Evolutionary conservation across 306 rosid species (phyloP).

Genomic region (Albizia julibrissin): DNA sequence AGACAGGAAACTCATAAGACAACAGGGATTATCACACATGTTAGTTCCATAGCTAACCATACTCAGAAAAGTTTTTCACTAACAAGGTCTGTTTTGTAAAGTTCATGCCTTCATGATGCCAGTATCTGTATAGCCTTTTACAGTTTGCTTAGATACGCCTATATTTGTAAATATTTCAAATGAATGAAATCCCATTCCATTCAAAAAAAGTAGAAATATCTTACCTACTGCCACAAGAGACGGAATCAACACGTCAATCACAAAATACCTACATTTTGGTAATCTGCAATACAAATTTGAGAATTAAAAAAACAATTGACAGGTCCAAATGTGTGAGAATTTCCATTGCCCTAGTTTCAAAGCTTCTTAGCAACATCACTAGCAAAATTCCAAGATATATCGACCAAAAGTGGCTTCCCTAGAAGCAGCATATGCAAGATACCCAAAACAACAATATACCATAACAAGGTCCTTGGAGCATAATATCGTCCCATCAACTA

Average conservation of each 20-base stretch:
- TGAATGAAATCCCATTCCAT: too few relatives aligned
- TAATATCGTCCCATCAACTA: background rate
- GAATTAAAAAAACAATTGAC: background rate
- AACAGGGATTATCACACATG: too few relatives aligned
- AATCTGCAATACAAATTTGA: background rate
- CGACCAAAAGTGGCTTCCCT: slow-evolving; percentile 3
- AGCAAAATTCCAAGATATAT: slow-evolving; percentile 7
- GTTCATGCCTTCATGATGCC: too few relatives aligned
- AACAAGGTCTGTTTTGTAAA: too few relatives aligned
- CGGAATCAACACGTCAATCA: background rate
- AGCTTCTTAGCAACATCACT: background rate
- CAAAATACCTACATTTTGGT: background rate
- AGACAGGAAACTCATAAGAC: too few relatives aligned
- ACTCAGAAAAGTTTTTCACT: too few relatives aligned
- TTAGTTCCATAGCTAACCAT: too few relatives aligned
- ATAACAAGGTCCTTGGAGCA: background rate
- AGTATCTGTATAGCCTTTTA: too few relatives aligned
- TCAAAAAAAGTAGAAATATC: background rate
- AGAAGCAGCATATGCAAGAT: background rate
- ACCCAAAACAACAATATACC: slow-evolving; percentile 13
- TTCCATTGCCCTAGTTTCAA: background rate
- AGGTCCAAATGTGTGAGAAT: background rate
- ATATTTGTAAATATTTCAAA: too few relatives aligned
- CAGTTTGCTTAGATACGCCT: too few relatives aligned
- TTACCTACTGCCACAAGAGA: background rate